phyloP scores from a whole-genome alignment of 805 yeast species.

The Myxozyma monticola region DNA sequence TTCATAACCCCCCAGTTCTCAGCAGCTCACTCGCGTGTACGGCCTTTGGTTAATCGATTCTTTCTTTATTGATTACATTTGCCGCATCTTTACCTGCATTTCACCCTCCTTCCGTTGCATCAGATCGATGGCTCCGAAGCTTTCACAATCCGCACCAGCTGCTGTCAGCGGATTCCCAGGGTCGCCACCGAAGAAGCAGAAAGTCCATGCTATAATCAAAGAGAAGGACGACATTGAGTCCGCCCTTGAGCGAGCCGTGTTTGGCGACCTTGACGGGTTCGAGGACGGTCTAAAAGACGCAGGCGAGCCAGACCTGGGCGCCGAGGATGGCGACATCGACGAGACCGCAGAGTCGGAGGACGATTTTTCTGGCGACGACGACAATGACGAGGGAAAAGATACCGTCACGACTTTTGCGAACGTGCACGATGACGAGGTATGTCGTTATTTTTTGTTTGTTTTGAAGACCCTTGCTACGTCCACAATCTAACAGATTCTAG shows the following conservation, averaged over 20 bases:
- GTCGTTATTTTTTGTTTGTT: neutral
- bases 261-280: slow-evolving; percentile 82
- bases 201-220: neutral
- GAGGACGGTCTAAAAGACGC: slow-evolving; percentile 62
- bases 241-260: slow-evolving; percentile 75
- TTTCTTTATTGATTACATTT: neutral
- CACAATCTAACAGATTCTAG: neutral
- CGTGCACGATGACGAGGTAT: slow-evolving; percentile 24
- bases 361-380: slow-evolving; percentile 1
- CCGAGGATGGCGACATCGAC: slow-evolving; percentile 12
- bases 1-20: no score
- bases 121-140: slow-evolving; percentile 4
- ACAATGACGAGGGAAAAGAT: slow-evolving; percentile 17
- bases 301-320: slow-evolving; percentile 25
- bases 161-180: slow-evolving; percentile 12
- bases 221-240: slow-evolving; percentile 85
- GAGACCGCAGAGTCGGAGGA: slow-evolving; percentile 12
- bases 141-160: slow-evolving; percentile 14
- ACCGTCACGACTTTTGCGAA: slow-evolving; percentile 17
- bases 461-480: neutral
- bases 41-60: no score
- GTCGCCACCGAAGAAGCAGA: slow-evolving; percentile 16
- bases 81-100: no score
- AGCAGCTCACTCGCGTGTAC: no score
- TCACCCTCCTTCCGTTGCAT: no score